Evolutionary conservation across 2,329 filamentous ascomycete genomes (phyloP).

Genomic region (Neoarthrinium moseri): DNA sequence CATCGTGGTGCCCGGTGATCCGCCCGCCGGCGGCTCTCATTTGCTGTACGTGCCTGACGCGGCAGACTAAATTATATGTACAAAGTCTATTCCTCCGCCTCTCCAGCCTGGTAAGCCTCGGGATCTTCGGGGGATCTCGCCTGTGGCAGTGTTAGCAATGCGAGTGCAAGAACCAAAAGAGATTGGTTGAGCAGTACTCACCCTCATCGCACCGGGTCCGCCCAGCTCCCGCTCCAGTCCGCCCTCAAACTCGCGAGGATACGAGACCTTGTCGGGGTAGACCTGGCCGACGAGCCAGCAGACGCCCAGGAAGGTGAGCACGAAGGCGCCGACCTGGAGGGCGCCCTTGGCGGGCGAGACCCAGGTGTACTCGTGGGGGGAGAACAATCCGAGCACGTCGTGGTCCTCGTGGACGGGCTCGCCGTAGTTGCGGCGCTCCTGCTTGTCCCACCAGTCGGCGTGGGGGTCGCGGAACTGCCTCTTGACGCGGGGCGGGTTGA

Average conservation of each 20-base stretch:
- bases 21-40: too few species aligned
- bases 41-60: too few species aligned
- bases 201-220: conserved; percentile 63
- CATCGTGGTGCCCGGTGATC: too few species aligned
- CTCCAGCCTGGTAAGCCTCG: conserved; percentile 42
- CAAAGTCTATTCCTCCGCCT: conserved; percentile 23
- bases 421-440: conserved; percentile 95
- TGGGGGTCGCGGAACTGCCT: conserved; percentile 91
- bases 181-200: conserved; percentile 40
- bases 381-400: conserved; percentile 87
- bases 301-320: conserved; percentile 61
- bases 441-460: conserved; percentile 94
- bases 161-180: neutral
- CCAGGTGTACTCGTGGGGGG: conserved; percentile 86
- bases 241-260: conserved; percentile 68
- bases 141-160: conserved; percentile 26
- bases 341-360: conserved; percentile 67
- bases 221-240: conserved; percentile 75
- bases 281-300: conserved; percentile 65
- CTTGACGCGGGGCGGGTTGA: conserved; percentile 78
- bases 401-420: conserved; percentile 97
- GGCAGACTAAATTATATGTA: conserved; percentile 28
- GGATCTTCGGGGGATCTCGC: conserved; percentile 56
- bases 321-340: conserved; percentile 66
- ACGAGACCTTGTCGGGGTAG: conserved; percentile 72